Percentiles rank a stretch among this genome's conserved stretches.
Conservation (phyloP, 768 basidiomycete species). For the Mycena capillaripes region DNA sequence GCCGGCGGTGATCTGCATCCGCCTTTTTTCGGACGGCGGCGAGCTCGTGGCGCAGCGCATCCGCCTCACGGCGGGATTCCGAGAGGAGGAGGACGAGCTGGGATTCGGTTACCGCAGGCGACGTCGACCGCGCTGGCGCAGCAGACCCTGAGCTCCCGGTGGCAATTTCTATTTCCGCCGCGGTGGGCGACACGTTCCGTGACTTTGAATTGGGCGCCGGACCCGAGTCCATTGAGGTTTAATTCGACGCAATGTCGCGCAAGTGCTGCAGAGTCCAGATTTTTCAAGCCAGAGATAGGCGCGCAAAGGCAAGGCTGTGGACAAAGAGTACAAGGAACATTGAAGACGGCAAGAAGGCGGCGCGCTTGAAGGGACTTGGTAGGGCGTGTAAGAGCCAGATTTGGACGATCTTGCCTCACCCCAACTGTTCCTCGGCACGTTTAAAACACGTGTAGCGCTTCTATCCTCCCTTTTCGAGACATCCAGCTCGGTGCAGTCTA, state of each 20-base stretch:
- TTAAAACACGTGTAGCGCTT: conserved; percentile 21
- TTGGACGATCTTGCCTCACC: conserved; percentile 30
- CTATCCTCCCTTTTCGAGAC: conserved; percentile 21
- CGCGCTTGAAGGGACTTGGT: conserved; percentile 20
- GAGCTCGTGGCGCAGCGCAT: conserved; percentile 27
- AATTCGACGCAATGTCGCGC: background rate
- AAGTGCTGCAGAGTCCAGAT: background rate
- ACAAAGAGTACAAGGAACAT: conserved; percentile 25
- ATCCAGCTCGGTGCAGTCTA: conserved; percentile 14
- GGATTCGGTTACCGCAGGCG: conserved; percentile 14
- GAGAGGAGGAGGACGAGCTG: conserved; percentile 28
- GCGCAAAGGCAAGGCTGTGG: background rate
- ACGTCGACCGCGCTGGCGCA: no score
- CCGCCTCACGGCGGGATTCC: conserved; percentile 32
- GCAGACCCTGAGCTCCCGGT: conserved; percentile 13
- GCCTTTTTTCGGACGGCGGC: conserved; percentile 26
- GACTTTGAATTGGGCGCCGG: background rate
- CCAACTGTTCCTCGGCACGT: conserved; percentile 18
- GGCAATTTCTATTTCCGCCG: conserved; percentile 28
- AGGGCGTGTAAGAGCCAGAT: conserved; percentile 25
- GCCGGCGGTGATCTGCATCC: conserved; percentile 25
- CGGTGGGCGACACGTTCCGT: background rate
- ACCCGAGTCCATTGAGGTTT: conserved; percentile 11
- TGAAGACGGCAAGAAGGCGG: conserved; percentile 26
- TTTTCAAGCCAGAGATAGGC: background rate